Evolutionary conservation across 768 basidiomycete species (phyloP), one percentile per base, ranked within the genome.

Genomic region (Lanmaoa pseudosensibilis): DNA sequence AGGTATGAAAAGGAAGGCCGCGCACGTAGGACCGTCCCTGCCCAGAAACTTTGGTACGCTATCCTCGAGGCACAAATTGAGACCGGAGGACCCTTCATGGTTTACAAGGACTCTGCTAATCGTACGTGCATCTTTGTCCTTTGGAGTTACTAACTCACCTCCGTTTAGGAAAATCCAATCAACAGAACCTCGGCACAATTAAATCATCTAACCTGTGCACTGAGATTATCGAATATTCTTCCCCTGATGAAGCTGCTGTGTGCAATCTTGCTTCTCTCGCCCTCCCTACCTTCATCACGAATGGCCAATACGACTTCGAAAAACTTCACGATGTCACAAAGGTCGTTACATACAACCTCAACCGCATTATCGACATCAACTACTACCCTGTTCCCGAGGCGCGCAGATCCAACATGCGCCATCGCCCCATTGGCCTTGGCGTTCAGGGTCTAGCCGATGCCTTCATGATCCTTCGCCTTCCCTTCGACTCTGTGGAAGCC

Each of bases 131-230:
- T 18, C 25, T 34, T 34, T 40, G 44, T 52, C 16, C 36, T 46
- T 49, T n/a, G 37, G 23, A 23, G 30, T 34, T 43, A 38, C 13
- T 39, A 18, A 21, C 41, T 59, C 23, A 62, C 21, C 9, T 45
- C 21, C 16, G 12, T 5, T 36, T n/a, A 95, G 92, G 81, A 64
- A 99, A 99, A 77, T 98, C 95, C 15, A 99, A 99, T 77, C 97
- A 99, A 74, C 86, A 94, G 77, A 97, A 99, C 76, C 81, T 99
- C 27, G 97, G 97, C 32, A 96, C 93, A 9, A 98, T 99, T 87
- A 98, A 97, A 79, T 98, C 94, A 1, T 98, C 96, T 49, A 99
- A 99, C 72, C 80, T 99, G 46, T 99, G 97, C 80, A 98, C 96
- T 5, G 97, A 98, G 73, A 98, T 99, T 71, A 90, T 99, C 72